Base-by-base conservation (phyloP, 345 rosid species). In the Kernera saxatilis region DNA sequence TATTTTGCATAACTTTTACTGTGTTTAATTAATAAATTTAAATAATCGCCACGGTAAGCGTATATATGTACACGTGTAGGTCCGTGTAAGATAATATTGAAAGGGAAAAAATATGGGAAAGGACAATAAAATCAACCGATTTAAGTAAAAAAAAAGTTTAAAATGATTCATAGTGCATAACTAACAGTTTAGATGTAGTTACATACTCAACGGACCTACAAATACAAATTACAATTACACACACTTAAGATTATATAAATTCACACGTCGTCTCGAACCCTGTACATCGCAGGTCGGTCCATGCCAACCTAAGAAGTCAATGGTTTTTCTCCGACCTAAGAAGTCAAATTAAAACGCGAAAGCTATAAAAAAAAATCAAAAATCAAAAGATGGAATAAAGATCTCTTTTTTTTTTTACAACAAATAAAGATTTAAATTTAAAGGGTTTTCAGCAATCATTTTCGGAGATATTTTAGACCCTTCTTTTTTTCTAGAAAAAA, bases 311-410 rank as follows among this genome's bases (percentile, higher is more conserved):
- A 14, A 13, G 27, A 72, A 36, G 66, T 56, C 60, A 48, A 51
- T 32, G 64, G 17, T 19, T 12, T 36, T 59, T 59, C 30, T 37
- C 32, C 41, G 23, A 37, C 69, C 69, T 21, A 30, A 37, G 54
- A 63, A 72, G 56, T 53, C 70, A 43, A 58, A 66, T 22, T 66
- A 9, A 66, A 49, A 57, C 60, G 48, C 72, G 64, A 18, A 48
- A 46, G 39, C 33, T 35, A 27, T 55, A 55, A 10, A n/a, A 32
- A 32, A 30, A 52, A 17, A 37, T 3, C 4, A 37, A 17, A 17
- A 0, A 17, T 5, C 5, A 29, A 15, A 36, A 18, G 15, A 15
- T 19, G 23, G n/a, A 35, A 27, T 19, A 25, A 21, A 9, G 36
- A 43, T 11, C n/a, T n/a, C n/a, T n/a, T n/a, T n/a, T n/a, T n/a